A percentile compares a stretch with the other conserved stretches of the same genome.
Evolutionary conservation across 2,329 filamentous ascomycete species (phyloP).

Genomic region (Monosporascus sp.): DNA sequence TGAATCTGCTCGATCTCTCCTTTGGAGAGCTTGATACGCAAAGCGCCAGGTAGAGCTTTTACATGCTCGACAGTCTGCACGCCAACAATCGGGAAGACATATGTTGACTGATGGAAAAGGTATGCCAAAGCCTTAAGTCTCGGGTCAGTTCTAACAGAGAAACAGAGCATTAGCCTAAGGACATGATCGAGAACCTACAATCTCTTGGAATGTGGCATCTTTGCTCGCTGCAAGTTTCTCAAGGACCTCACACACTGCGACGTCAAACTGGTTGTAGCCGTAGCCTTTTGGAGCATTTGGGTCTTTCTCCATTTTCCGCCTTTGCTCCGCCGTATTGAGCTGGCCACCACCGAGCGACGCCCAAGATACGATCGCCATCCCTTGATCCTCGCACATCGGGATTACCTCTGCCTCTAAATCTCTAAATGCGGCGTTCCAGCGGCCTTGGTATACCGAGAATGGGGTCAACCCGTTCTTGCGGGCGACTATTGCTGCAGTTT

Average conservation of each 20-base stretch:
- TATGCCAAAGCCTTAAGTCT: slow-evolving; percentile 3
- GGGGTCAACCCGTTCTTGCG: slow-evolving; percentile 17
- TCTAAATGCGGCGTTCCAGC: slow-evolving; percentile 34
- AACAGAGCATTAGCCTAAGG: too few relatives aligned
- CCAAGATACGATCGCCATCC: neutral
- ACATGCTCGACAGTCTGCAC: slow-evolving; percentile 9
- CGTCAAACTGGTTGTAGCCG: too few relatives aligned
- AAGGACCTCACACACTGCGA: too few relatives aligned
- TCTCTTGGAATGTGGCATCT: too few relatives aligned
- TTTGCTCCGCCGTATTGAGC: neutral
- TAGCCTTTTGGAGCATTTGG: too few relatives aligned
- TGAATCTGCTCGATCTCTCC: slow-evolving; percentile 8
- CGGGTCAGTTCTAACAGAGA: too few relatives aligned
- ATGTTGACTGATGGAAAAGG: slow-evolving; percentile 8
- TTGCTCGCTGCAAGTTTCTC: too few relatives aligned
- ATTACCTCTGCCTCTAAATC: slow-evolving; percentile 40
- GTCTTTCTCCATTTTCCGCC: too few relatives aligned
- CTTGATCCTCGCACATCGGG: slow-evolving; percentile 29
- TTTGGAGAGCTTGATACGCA: slow-evolving; percentile 4
- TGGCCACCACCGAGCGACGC: neutral
- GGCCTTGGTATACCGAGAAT: slow-evolving; percentile 36
- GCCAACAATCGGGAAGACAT: slow-evolving; percentile 12
- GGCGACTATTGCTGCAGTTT: slow-evolving; percentile 6
- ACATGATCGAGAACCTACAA: too few relatives aligned
- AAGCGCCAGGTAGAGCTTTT: slow-evolving; percentile 5